Percentiles rank a stretch among this genome's conserved stretches.
Conservation (phyloP, 2,329 filamentous ascomycete genomes). For the Aphanoascus verrucosus region DNA sequence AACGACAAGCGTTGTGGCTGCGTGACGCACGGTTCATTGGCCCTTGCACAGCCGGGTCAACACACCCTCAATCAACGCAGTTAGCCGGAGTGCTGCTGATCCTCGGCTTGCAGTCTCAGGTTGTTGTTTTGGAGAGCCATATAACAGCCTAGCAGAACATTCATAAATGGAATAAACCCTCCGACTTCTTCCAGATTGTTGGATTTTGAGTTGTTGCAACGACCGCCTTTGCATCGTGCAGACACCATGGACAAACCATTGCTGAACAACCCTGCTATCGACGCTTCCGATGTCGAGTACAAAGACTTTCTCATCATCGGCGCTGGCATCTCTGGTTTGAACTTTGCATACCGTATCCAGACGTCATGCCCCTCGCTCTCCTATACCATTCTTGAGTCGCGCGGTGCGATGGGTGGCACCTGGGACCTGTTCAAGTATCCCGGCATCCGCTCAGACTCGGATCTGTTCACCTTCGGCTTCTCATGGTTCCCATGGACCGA, state of each 20-base stretch:
- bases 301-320: conserved; percentile 57
- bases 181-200: too few relatives aligned
- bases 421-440: conserved; percentile 72
- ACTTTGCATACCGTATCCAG: conserved; percentile 61
- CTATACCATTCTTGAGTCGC: conserved; percentile 59
- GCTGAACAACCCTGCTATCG: background rate
- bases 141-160: too few relatives aligned
- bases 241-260: background rate
- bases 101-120: too few relatives aligned
- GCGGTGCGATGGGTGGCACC: conserved; percentile 59
- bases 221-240: too few relatives aligned
- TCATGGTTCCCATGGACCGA: conserved; percentile 58
- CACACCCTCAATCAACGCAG: too few relatives aligned
- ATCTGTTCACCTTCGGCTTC: conserved; percentile 55
- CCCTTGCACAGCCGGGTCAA: too few relatives aligned
- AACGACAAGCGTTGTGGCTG: too few relatives aligned
- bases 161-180: too few relatives aligned
- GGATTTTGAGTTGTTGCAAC: too few relatives aligned
- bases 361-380: conserved; percentile 44
- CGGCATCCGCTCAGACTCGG: conserved; percentile 55
- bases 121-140: too few relatives aligned
- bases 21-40: too few relatives aligned
- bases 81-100: too few relatives aligned
- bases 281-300: conserved; percentile 7
- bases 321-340: conserved; percentile 65